A percentile compares a stretch with the other conserved stretches of the same genome.
Evolutionary conservation across 2,329 filamentous ascomycete genomes (phyloP).

Genomic region (Colletotrichum caudatum): DNA sequence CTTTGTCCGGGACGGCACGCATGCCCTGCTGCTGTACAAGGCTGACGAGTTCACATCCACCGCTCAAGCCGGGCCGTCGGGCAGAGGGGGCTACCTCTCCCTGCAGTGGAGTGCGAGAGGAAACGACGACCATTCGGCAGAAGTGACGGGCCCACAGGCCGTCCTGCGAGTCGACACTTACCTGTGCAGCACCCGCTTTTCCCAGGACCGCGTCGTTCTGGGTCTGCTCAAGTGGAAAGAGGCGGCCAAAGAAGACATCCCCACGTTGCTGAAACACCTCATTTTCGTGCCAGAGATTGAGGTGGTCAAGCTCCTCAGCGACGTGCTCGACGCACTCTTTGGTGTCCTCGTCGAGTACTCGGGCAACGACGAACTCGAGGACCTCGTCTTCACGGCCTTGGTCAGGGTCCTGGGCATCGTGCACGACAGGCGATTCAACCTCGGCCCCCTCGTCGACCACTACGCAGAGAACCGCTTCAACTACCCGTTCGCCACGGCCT

Average conservation of each 20-base stretch:
- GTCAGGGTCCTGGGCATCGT: constrained; percentile 93
- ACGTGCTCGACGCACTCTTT: constrained; percentile 92
- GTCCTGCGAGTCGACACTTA: constrained; percentile 85
- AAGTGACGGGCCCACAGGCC: constrained; percentile 83
- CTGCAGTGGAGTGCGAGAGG: constrained; percentile 82
- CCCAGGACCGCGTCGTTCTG: constrained; percentile 88
- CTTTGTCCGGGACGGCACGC: constrained; percentile 87
- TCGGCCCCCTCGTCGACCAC: constrained; percentile 89
- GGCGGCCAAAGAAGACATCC: constrained; percentile 76
- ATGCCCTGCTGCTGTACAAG: constrained; percentile 85
- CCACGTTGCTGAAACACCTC: constrained; percentile 81
- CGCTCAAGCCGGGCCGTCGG: constrained; percentile 69
- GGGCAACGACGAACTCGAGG: constrained; percentile 92
- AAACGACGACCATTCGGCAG: constrained; percentile 75
- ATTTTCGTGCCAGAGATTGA: constrained; percentile 97
- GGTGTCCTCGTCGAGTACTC: constrained; percentile 90
- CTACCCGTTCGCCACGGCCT: constrained; percentile 91
- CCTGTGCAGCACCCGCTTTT: constrained; percentile 94
- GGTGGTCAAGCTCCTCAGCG: constrained; percentile 90
- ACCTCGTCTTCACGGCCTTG: constrained; percentile 89
- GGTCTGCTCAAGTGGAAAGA: constrained; percentile 90
- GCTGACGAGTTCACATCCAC: constrained; percentile 91
- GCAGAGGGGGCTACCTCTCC: constrained; percentile 87
- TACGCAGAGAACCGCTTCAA: constrained; percentile 92
- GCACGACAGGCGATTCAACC: constrained; percentile 92